Base-by-base conservation (phyloP, 2,329 filamentous ascomycete species). In the Biscogniauxia mediterranea region DNA sequence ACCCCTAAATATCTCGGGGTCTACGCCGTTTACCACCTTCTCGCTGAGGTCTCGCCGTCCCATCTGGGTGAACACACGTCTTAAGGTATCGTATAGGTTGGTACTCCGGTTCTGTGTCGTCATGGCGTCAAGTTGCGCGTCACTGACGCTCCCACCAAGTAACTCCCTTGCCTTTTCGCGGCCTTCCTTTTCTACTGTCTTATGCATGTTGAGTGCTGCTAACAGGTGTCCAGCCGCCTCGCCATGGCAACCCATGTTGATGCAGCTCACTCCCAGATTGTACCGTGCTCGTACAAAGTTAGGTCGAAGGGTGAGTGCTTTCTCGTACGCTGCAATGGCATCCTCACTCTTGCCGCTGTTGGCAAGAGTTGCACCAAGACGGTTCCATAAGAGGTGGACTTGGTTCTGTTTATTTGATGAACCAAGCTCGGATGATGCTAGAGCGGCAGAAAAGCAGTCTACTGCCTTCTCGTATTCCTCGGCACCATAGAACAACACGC, bases 401-500 rank as follows among this genome's bases (percentile, higher is more conserved):
- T 97, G 93, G 71, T 90, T 89, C 70, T 88, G 87, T 64, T 92
- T 89, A 78, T 97, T 98, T 62, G 88, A 90, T 8, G 87, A 86
- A 61, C 95, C 95, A 42, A 88, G 85, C 76, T 97, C 93, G 0
- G 91, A 92, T 23, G 88, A 92, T 61, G 92, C 91, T 23, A 99
- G 86, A 0, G 96, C 94, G 0, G 94, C 89, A 59, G 90, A 91
- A 85, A 99, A 99, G 81, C 96, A 99, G 80, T 99, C 95, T 46
- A 99, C 94, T 0, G 95, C 95, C 80, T 99, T 99, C 74, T 95
- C 92, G 80, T 97, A 98, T 74, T 98, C 94, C 77, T 99, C 95
- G 28, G 92, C 93, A 56, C 94, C 95, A 78, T 99, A 99, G 80
- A 99, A 98, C 17, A 99, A 85, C 4, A 99, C 95, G 42, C 96